Evolutionary conservation across 257 asterid genomes (phyloP).

Genomic region (Thymus quinquecostatus): DNA sequence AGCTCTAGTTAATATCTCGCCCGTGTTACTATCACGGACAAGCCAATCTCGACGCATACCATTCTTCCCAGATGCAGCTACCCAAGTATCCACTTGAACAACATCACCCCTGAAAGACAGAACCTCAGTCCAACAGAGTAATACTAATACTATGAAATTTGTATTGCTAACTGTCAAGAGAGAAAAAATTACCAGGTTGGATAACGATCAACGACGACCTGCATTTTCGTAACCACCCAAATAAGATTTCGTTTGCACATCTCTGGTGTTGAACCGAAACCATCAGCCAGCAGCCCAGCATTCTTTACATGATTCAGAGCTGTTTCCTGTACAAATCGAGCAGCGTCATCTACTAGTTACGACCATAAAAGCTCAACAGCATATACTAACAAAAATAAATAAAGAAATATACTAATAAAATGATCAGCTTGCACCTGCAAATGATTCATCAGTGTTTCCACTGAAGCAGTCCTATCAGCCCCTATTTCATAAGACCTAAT

Average conservation of each 20-base stretch:
- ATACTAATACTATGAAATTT: not conserved
- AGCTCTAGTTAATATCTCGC: slow-evolving; percentile 85
- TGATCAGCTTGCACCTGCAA: slow-evolving; percentile 62
- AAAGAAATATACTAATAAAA: slow-evolving; percentile 11
- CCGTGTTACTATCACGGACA: slow-evolving; percentile 77
- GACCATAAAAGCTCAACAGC: not conserved
- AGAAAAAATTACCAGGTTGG: slow-evolving; percentile 81
- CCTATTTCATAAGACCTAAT: slow-evolving; percentile 98
- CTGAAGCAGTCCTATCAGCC: slow-evolving; percentile 94
- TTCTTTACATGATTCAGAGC: slow-evolving; percentile 91
- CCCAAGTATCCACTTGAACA: slow-evolving; percentile 97
- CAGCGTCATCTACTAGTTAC: slow-evolving; percentile 31
- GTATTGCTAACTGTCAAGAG: not conserved
- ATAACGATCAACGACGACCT: slow-evolving; percentile 85
- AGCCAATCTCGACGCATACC: slow-evolving; percentile 99
- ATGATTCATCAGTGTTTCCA: slow-evolving; percentile 96
- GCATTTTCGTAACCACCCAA: slow-evolving; percentile 98
- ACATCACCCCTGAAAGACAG: slow-evolving; percentile 80
- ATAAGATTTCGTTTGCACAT: slow-evolving; percentile 87
- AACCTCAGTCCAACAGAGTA: slow-evolving; percentile 30
- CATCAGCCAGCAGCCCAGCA: slow-evolving; percentile 88
- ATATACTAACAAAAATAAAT: not conserved
- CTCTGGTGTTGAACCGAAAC: slow-evolving; percentile 98
- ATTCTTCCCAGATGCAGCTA: slow-evolving; percentile 95
- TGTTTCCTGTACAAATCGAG: slow-evolving; percentile 71